phyloP scores from a whole-genome alignment of 139 green algal species.

The Chlorokybus atmophyticus region DNA sequence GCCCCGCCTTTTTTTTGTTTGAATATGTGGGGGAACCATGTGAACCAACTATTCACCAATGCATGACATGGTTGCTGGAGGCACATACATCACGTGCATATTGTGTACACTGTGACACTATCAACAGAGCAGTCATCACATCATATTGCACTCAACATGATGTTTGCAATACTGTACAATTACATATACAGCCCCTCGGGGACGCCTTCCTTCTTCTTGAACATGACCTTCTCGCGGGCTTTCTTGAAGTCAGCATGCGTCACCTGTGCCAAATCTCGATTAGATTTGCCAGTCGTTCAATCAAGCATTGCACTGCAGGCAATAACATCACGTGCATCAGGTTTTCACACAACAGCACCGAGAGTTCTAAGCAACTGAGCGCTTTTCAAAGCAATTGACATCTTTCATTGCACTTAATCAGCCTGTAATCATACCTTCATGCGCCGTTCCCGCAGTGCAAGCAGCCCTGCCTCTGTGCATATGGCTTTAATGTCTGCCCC shows the following conservation, averaged over 20 bases:
- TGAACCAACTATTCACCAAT: background rate
- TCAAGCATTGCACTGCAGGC: no score
- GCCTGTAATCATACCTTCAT: constrained; percentile 53
- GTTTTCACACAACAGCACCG: no score
- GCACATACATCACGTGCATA: background rate
- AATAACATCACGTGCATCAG: no score
- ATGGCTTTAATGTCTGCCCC: constrained; percentile 97
- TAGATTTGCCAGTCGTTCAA: no score
- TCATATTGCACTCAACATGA: constrained; percentile 1
- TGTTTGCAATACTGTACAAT: constrained; percentile 5
- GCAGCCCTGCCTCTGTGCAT: constrained; percentile 95
- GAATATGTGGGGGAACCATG: background rate
- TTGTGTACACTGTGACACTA: background rate
- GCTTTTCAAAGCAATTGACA: no score
- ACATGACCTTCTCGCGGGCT: constrained; percentile 91
- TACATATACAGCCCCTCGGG: constrained; percentile 97
- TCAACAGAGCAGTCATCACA: constrained; percentile 1
- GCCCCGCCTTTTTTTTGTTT: background rate
- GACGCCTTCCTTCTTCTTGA: constrained; percentile 98
- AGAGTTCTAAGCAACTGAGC: no score
- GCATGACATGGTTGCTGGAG: background rate
- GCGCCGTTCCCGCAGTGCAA: constrained; percentile 86
- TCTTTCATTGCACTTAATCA: background rate
- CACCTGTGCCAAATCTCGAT: no score
- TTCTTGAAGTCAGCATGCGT: constrained; percentile 45